phyloP scores from a whole-genome alignment of 257 asterid genomes.

The Perilla frutescens region DNA sequence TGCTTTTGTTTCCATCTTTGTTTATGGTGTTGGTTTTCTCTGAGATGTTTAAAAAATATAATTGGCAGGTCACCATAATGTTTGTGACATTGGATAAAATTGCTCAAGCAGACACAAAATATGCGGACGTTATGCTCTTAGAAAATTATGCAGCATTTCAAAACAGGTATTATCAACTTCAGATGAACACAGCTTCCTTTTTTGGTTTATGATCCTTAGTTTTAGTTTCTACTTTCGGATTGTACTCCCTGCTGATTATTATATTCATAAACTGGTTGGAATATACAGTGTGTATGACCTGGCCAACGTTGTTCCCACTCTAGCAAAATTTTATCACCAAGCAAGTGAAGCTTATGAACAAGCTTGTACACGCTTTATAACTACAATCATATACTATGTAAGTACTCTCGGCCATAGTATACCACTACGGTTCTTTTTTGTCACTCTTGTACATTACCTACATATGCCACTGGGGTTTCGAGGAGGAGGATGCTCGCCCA shows the following conservation, averaged over 20 bases:
- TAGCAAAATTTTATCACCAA: slow-evolving; percentile 97
- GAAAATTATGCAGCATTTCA: slow-evolving; percentile 99
- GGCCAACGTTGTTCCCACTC: slow-evolving; percentile 93
- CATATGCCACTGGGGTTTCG: background rate
- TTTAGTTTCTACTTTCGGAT: background rate
- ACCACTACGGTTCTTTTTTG: slow-evolving; percentile 9
- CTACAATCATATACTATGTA: slow-evolving; percentile 81
- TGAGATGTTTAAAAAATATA: slow-evolving; percentile 40
- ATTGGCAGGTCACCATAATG: slow-evolving; percentile 89
- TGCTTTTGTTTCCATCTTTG: slow-evolving; percentile 9
- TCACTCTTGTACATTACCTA: slow-evolving; percentile 20
- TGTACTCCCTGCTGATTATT: slow-evolving; percentile 9
- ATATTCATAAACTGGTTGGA: slow-evolving; percentile 43
- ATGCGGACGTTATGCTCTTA: slow-evolving; percentile 79
- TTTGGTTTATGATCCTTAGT: background rate
- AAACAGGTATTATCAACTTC: slow-evolving; percentile 68
- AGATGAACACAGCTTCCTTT: slow-evolving; percentile 12
- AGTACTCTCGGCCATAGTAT: slow-evolving; percentile 41
- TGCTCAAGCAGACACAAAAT: slow-evolving; percentile 85
- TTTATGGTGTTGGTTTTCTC: slow-evolving; percentile 9
- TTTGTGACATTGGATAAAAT: slow-evolving; percentile 94
- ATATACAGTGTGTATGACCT: slow-evolving; percentile 87
- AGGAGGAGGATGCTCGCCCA: background rate
- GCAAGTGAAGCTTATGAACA: slow-evolving; percentile 97
- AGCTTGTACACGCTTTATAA: slow-evolving; percentile 87